Conservation (phyloP, 805 yeast species). For the Kodamaea nitidulidarum region DNA sequence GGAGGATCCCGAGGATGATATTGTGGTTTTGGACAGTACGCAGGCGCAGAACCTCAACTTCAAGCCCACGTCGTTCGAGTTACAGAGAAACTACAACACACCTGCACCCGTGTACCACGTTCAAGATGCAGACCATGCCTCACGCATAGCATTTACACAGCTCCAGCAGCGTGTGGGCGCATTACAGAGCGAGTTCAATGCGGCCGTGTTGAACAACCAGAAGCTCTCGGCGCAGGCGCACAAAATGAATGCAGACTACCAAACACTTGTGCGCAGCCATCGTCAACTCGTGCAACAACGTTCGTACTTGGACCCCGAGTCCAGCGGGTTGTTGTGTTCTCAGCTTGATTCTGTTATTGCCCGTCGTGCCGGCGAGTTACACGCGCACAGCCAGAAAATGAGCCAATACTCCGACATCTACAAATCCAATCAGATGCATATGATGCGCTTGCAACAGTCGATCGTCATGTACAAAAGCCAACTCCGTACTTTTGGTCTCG, state of each 20-base stretch:
- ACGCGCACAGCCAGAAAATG: conserved; percentile 1
- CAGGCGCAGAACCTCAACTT: conserved; percentile 9
- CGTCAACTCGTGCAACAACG: not conserved
- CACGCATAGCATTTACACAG: not conserved
- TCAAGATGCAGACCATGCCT: not conserved
- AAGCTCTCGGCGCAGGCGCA: not conserved
- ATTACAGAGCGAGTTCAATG: not conserved
- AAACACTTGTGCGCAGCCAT: not conserved
- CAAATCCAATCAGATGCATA: not conserved
- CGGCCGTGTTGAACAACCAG: conserved; percentile 1
- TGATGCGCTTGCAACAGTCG: not conserved
- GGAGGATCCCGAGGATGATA: conserved; percentile 10
- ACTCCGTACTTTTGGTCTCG: not conserved
- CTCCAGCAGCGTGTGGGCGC: conserved; percentile 1
- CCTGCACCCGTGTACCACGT: conserved; percentile 11
- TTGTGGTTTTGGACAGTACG: conserved; percentile 11
- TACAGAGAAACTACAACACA: conserved; percentile 5
- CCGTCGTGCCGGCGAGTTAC: conserved; percentile 1
- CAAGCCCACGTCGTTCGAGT: conserved; percentile 12
- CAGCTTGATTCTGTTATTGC: not conserved
- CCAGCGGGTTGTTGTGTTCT: not conserved
- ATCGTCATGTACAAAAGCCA: not conserved
- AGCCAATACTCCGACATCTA: not conserved
- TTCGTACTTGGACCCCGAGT: not conserved
- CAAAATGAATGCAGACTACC: conserved; percentile 1